Conservation (phyloP, 768 basidiomycete genomes). For the Naganishia kalamii region DNA sequence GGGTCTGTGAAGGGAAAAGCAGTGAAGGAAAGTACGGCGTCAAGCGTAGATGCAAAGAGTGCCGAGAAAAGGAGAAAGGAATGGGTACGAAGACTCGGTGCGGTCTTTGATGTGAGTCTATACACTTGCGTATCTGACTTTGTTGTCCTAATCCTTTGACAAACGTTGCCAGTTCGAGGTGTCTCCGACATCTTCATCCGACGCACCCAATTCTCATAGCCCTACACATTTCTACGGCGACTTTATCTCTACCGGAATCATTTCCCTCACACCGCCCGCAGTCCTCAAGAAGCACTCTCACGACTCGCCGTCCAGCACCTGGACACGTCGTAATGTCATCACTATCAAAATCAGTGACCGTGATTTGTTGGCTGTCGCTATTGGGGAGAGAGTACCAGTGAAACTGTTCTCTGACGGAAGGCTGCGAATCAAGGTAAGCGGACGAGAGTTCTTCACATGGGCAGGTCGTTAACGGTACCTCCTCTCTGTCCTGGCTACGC, state of each 20-base stretch:
- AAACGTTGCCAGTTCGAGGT: not conserved
- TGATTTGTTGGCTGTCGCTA: slow-evolving; percentile 2
- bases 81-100: not conserved
- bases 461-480: not conserved
- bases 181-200: not conserved
- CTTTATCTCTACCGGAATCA: not conserved
- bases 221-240: slow-evolving; percentile 4
- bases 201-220: not conserved
- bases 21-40: not conserved
- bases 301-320: not conserved
- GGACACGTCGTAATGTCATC: not conserved
- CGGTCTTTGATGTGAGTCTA: not conserved
- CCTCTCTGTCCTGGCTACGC: too few relatives aligned
- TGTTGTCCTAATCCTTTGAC: not conserved
- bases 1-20: not conserved
- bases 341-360: slow-evolving; percentile 7
- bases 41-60: not conserved
- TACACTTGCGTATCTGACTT: not conserved
- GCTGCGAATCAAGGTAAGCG: not conserved
- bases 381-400: slow-evolving; percentile 8
- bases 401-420: slow-evolving; percentile 9
- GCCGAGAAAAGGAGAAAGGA: too few relatives aligned
- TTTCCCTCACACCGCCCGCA: not conserved
- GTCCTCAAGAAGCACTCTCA: not conserved
- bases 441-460: not conserved